These are phyloP conservation scores for Cyclotella kingstonii DNA, from an alignment of 108 stramenopile genomes.

Conservation along the genomic window DNA sequence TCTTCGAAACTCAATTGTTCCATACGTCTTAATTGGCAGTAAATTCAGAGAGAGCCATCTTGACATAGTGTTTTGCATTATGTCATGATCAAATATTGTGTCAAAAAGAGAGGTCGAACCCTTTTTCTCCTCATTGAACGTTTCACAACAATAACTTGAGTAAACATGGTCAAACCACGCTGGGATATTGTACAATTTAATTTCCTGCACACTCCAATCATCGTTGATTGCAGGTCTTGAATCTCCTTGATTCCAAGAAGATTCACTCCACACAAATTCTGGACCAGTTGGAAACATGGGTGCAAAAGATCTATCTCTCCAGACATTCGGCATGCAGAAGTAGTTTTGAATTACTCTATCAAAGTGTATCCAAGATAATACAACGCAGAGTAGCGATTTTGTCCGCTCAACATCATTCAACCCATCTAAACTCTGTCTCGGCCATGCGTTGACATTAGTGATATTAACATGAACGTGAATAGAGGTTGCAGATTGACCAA, in stretches of 20 bases:
- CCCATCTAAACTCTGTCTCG: neutral
- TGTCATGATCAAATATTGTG: constrained; percentile 16
- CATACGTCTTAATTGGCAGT: constrained; percentile 23
- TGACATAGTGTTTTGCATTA: constrained; percentile 18
- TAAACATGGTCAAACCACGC: constrained; percentile 26
- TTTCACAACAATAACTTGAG: neutral
- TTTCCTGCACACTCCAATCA: neutral
- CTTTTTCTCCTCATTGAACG: constrained; percentile 14
- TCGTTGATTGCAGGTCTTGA: neutral
- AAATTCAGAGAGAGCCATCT: constrained; percentile 30
- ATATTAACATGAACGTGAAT: constrained; percentile 36
- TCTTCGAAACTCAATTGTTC: constrained; percentile 32
- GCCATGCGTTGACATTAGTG: constrained; percentile 24
- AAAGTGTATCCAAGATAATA: constrained; percentile 21
- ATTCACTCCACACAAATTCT: constrained; percentile 21
- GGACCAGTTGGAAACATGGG: constrained; percentile 24
- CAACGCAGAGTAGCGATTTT: constrained; percentile 10
- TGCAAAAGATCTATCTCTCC: constrained; percentile 19
- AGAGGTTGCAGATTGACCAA: constrained; percentile 36
- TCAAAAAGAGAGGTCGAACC: constrained; percentile 14
- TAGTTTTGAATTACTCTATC: constrained; percentile 11
- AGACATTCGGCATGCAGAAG: constrained; percentile 26
- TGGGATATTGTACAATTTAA: constrained; percentile 16
- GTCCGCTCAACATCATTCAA: neutral
- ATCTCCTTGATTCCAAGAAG: constrained; percentile 15